phyloP scores from a whole-genome alignment of 2,329 filamentous ascomycete species.

The Neurospora sp. region DNA sequence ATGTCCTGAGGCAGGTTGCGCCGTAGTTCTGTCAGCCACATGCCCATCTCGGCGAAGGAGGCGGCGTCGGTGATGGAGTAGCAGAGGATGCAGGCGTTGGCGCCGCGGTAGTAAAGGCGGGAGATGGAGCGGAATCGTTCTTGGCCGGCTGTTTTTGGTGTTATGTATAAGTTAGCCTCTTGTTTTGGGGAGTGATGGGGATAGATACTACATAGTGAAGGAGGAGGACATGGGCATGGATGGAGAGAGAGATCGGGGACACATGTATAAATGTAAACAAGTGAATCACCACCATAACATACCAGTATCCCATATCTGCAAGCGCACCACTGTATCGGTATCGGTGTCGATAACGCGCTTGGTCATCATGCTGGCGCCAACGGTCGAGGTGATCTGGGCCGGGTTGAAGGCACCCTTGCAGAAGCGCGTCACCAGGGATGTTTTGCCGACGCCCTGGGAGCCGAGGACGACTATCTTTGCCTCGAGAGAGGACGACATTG shows the following conservation, averaged over 20 bases:
- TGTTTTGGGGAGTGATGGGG: background rate
- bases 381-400: slow-evolving; percentile 55
- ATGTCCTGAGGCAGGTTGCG: slow-evolving; percentile 68
- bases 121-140: slow-evolving; percentile 93
- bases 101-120: slow-evolving; percentile 90
- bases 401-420: slow-evolving; percentile 63
- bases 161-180: background rate
- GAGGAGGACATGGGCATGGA: slow-evolving; percentile 4
- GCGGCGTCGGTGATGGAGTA: slow-evolving; percentile 84
- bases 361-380: slow-evolving; percentile 70
- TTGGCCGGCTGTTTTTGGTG: slow-evolving; percentile 54
- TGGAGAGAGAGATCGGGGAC: background rate
- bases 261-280: background rate
- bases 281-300: slow-evolving; percentile 10
- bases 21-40: slow-evolving; percentile 79
- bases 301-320: slow-evolving; percentile 94
- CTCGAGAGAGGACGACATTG: slow-evolving; percentile 53
- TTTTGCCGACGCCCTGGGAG: slow-evolving; percentile 71
- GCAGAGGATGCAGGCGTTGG: slow-evolving; percentile 87
- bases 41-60: slow-evolving; percentile 85
- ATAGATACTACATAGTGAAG: background rate
- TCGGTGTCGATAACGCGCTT: slow-evolving; percentile 75
- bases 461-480: slow-evolving; percentile 76
- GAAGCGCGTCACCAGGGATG: slow-evolving; percentile 65
- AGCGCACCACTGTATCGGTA: slow-evolving; percentile 74